Base-by-base conservation (phyloP, 1,284 basidiomycete genomes). In the Volvariella volvacea region DNA sequence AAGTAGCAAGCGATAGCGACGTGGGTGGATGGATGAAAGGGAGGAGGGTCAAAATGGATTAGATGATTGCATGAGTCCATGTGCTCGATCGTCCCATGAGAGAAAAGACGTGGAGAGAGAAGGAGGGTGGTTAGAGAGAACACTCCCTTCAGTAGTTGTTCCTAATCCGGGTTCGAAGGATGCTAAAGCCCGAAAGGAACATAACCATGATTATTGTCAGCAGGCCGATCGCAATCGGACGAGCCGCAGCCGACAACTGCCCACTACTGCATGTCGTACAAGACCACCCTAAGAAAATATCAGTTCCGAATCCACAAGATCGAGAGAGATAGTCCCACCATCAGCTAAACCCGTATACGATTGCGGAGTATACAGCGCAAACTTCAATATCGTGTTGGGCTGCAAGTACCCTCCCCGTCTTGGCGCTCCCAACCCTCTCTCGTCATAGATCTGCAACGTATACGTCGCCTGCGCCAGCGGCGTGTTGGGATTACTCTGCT, bases 291-390 rank as follows among this genome's bases (percentile, higher is more conserved):
- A 40, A 25, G 7, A 43, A 7, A 19, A 34, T 10, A 40, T 31
- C 41, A 32, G 45, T 41, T 22, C 16, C 17, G 40, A 51, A n/a
- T 34, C 16, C 25, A 37, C 36, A 40, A 42, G 14, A 40, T 36
- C 49, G 2, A 44, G n/a, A 37, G 45, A 53, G 43, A 33, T 36
- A 43, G 46, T 58, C 67, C 50, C 39, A 85, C 90, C 79, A 71
- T 78, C 75, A 1, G 76, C 58, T 3, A 93, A 57, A 9, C 83
- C 76, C 0, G 85, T 89, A 60, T 93, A 93, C 4, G 74, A 40
- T 53, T 80, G 76, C 0, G 92, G 92, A 1, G 81, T 82, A 62
- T 96, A 97, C 57, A 97, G 63, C 41, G 88, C 89, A 66, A 97
- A 96, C 54, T 75, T 70, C 36, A 90, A 67, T 2, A 74, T 74